Percentiles rank a stretch among this genome's conserved stretches.
These are phyloP conservation scores for Salix brachista DNA, from an alignment of 345 rosid species.

Conservation along the genomic window DNA sequence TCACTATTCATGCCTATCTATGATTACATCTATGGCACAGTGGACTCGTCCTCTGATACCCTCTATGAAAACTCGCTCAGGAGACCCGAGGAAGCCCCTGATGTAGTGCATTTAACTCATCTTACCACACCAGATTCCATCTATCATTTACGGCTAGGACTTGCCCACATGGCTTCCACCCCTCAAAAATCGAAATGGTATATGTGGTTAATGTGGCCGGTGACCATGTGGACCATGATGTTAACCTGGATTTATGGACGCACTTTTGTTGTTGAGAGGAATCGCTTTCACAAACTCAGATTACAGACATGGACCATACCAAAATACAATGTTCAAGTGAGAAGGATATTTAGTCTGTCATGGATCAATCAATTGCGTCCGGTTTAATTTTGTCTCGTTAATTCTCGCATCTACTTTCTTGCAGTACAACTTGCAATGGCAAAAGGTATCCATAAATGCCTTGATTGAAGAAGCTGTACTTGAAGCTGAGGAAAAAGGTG, in stretches of 20 bases:
- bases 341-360: not conserved
- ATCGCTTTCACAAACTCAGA: constrained; percentile 38
- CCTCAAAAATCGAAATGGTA: constrained; percentile 47
- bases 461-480: constrained; percentile 56
- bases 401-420: not conserved
- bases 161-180: constrained; percentile 51
- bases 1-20: constrained; percentile 26
- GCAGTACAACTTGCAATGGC: constrained; percentile 42
- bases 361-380: too few species aligned
- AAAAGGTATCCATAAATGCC: constrained; percentile 37
- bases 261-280: constrained; percentile 50
- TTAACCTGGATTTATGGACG: constrained; percentile 47
- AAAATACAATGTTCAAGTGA: constrained; percentile 57
- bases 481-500: constrained; percentile 54
- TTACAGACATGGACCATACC: constrained; percentile 75
- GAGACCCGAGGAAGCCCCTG: constrained; percentile 46
- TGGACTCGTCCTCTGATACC: constrained; percentile 13
- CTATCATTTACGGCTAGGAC: constrained; percentile 55
- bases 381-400: not conserved
- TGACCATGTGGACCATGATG: constrained; percentile 42
- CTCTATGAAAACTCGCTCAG: constrained; percentile 4
- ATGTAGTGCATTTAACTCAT: constrained; percentile 64
- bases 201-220: constrained; percentile 53
- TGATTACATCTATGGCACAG: constrained; percentile 21
- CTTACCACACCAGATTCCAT: constrained; percentile 57